Conservation (phyloP, 129 eudicot species). For the Ambrosia trifida region DNA sequence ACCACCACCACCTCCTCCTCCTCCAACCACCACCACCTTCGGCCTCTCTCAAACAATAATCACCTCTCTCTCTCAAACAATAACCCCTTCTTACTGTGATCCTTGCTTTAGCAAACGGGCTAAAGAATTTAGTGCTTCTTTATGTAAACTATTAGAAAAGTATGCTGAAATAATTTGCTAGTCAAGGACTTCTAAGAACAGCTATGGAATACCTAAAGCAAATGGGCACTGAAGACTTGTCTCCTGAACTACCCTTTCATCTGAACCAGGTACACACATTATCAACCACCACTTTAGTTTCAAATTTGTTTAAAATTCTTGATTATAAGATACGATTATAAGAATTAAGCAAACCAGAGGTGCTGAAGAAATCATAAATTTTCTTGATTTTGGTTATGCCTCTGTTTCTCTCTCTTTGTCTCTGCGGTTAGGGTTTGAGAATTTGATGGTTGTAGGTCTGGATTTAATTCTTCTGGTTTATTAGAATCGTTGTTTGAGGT, state of each 20-base stretch:
- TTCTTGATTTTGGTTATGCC: background rate
- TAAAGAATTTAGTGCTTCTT: slow-evolving; percentile 79
- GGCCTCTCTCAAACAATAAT: too few species aligned
- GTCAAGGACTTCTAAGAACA: slow-evolving; percentile 85
- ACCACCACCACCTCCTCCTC: too few species aligned
- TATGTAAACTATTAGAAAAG: slow-evolving; percentile 90
- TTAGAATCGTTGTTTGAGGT: too few species aligned
- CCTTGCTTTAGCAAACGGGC: slow-evolving; percentile 85
- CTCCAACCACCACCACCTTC: too few species aligned
- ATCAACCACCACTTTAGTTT: background rate
- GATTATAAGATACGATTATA: background rate
- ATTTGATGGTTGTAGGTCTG: too few species aligned
- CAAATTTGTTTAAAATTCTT: background rate
- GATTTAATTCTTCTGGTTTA: too few species aligned
- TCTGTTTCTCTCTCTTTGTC: too few species aligned
- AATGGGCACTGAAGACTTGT: slow-evolving; percentile 73
- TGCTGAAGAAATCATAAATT: background rate
- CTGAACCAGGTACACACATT: slow-evolving; percentile 57
- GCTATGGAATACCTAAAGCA: slow-evolving; percentile 83
- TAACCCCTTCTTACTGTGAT: too few species aligned
- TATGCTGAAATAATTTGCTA: slow-evolving; percentile 91
- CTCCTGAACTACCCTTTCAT: slow-evolving; percentile 83
- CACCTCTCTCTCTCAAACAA: too few species aligned
- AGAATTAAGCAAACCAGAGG: background rate
- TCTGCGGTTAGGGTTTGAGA: too few species aligned